These are phyloP conservation scores for Stevia rebaudiana DNA, from an alignment of 140 eudicot species.

Conservation along the genomic window DNA sequence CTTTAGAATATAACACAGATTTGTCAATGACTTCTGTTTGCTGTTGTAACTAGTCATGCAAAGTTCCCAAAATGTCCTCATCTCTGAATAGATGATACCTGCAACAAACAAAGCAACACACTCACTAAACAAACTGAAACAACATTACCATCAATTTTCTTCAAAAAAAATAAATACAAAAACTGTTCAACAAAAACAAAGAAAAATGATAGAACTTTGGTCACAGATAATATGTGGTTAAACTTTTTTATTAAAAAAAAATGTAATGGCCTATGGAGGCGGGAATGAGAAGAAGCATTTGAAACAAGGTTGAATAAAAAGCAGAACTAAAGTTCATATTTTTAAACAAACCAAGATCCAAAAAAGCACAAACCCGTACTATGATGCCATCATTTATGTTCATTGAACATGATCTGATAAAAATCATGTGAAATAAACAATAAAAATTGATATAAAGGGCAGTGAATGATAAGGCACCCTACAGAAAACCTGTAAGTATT, in stretches of 20 bases:
- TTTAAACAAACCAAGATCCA: slow-evolving; percentile 9
- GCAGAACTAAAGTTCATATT: slow-evolving; percentile 1
- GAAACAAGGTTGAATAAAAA: slow-evolving; percentile 8
- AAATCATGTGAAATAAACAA: slow-evolving; percentile 13
- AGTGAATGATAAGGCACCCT: slow-evolving; percentile 29
- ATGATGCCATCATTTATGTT: slow-evolving; percentile 30
- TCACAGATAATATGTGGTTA: no score
- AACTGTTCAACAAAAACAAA: neutral
- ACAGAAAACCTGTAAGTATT: slow-evolving; percentile 44
- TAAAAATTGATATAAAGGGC: slow-evolving; percentile 28
- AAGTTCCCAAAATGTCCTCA: slow-evolving; percentile 80
- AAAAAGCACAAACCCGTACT: slow-evolving; percentile 37
- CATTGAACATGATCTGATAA: neutral
- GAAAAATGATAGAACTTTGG: neutral
- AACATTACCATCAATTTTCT: no score
- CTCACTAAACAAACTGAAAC: no score
- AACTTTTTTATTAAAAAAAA: neutral
- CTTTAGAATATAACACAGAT: slow-evolving; percentile 14
- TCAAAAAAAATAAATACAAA: no score
- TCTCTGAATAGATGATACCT: slow-evolving; percentile 80
- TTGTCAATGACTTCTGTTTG: neutral
- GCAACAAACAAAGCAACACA: slow-evolving; percentile 19
- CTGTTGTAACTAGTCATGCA: slow-evolving; percentile 50
- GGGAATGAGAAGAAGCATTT: slow-evolving; percentile 23
- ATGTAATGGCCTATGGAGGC: slow-evolving; percentile 41